These are phyloP conservation scores for Malassezia sympodialis DNA, from an alignment of 1,284 basidiomycete genomes.

Conservation along the genomic window DNA sequence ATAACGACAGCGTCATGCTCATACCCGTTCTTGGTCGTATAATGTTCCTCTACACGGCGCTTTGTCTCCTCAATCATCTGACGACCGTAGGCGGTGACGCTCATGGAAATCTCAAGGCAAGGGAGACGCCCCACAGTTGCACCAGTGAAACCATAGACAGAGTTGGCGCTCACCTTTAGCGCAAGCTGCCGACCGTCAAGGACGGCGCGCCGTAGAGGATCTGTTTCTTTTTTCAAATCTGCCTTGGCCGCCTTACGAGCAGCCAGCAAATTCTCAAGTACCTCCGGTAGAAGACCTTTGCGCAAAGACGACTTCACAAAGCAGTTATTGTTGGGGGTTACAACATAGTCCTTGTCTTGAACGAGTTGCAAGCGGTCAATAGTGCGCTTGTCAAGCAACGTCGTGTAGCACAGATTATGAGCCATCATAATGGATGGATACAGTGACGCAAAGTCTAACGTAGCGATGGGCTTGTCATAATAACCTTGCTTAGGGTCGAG, in stretches of 20 bases:
- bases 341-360: slow-evolving; percentile 39
- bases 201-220: slow-evolving; percentile 45
- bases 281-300: slow-evolving; percentile 43
- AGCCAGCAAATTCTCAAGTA: slow-evolving; percentile 40
- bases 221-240: slow-evolving; percentile 46
- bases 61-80: slow-evolving; percentile 48
- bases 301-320: slow-evolving; percentile 38
- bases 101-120: slow-evolving; percentile 48
- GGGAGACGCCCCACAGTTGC: slow-evolving; percentile 46
- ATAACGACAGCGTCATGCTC: slow-evolving; percentile 46
- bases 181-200: slow-evolving; percentile 46
- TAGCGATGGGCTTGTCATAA: slow-evolving; percentile 46
- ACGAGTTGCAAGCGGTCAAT: slow-evolving; percentile 41
- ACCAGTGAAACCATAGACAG: slow-evolving; percentile 48
- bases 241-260: slow-evolving; percentile 46
- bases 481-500: slow-evolving; percentile 47
- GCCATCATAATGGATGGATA: slow-evolving; percentile 49
- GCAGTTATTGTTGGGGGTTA: slow-evolving; percentile 47
- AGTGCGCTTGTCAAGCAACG: slow-evolving; percentile 40
- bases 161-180: slow-evolving; percentile 47
- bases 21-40: slow-evolving; percentile 46
- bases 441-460: slow-evolving; percentile 47
- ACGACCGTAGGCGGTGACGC: slow-evolving; percentile 46
- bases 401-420: slow-evolving; percentile 48
- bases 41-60: slow-evolving; percentile 36